Percentiles rank a stretch among this genome's conserved stretches.
Evolutionary conservation across 2,329 filamentous ascomycete species (phyloP).

Genomic region (Alternaria gaisen): DNA sequence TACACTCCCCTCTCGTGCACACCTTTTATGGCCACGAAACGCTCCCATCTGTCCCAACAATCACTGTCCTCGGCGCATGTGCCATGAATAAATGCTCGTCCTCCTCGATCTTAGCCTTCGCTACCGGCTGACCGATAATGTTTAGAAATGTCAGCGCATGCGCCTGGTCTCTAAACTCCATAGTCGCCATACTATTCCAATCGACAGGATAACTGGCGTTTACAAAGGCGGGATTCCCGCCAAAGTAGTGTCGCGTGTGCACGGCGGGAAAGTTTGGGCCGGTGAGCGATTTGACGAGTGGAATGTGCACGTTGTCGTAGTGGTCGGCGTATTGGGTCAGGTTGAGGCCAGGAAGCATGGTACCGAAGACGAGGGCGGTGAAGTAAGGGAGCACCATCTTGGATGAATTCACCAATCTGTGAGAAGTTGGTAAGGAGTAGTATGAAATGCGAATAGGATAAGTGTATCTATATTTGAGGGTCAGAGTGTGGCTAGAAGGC

Average conservation of each 20-base stretch:
- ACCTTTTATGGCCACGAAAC: not conserved
- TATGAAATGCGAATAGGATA: not conserved
- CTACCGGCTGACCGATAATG: not conserved
- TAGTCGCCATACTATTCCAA: not conserved
- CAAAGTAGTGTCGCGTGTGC: conserved; percentile 1
- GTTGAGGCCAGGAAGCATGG: conserved; percentile 1
- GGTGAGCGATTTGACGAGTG: conserved; percentile 2
- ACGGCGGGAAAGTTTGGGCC: conserved; percentile 1
- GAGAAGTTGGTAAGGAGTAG: not conserved
- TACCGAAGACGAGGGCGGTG: conserved; percentile 4
- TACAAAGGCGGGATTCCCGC: not conserved
- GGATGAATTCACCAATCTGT: not conserved
- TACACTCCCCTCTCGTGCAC: not conserved
- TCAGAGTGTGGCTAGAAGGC: not conserved
- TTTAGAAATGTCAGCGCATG: not conserved
- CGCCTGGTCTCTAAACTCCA: conserved; percentile 1
- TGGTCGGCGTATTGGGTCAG: conserved; percentile 2
- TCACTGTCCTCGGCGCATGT: not conserved
- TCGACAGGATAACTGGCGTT: conserved; percentile 2
- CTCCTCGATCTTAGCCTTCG: not conserved
- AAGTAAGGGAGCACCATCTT: conserved; percentile 4
- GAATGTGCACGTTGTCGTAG: conserved; percentile 6
- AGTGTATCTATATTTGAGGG: not conserved
- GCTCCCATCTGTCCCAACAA: not conserved
- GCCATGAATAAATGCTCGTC: conserved; percentile 5